Conservation (phyloP, 805 yeast genomes). For the Debaryomyces hansenii region DNA sequence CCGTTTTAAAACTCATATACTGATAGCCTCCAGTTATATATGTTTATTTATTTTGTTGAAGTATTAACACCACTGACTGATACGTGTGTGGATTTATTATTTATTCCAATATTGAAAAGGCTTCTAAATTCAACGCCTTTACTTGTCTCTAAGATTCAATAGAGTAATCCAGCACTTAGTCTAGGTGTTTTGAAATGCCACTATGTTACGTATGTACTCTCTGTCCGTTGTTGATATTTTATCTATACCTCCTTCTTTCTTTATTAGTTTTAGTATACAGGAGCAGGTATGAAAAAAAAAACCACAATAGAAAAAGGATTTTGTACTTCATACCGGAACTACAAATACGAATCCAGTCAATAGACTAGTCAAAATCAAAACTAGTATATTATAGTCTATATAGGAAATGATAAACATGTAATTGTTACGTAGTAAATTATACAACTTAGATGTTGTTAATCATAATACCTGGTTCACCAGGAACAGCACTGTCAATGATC, state of each 20-base stretch:
- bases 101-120: no score
- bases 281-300: background rate
- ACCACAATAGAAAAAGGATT: background rate
- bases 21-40: background rate
- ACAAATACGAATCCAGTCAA: background rate
- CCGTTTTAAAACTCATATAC: no score
- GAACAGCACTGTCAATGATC: conserved; percentile 79
- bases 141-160: no score
- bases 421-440: background rate
- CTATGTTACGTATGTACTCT: background rate
- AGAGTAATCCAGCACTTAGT: no score
- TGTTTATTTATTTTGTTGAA: background rate
- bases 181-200: no score
- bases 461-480: conserved; percentile 89
- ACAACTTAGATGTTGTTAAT: conserved; percentile 56
- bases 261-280: background rate
- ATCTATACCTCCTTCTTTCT: background rate
- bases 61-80: background rate
- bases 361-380: no score
- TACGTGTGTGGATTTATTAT: no score
- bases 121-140: no score
- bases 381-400: background rate
- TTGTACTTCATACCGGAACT: background rate
- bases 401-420: background rate
- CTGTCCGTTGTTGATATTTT: background rate